phyloP scores from a whole-genome alignment of 108 stramenopile species.

The Fragilariopsis cylindrus region DNA sequence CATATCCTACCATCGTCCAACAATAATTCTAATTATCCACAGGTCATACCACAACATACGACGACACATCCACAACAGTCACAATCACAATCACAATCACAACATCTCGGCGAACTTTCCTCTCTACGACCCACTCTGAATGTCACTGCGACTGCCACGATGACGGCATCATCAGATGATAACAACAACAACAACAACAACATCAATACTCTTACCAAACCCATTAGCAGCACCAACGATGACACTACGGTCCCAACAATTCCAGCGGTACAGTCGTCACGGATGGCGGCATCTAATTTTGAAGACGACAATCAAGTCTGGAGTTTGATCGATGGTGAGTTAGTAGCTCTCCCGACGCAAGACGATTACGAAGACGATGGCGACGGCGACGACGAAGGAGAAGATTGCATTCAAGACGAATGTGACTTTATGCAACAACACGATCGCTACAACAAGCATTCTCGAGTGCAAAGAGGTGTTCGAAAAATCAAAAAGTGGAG shows the following conservation, averaged over 20 bases:
- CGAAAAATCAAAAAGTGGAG: constrained; percentile 35
- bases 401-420: too few species aligned
- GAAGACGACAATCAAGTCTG: constrained; percentile 30
- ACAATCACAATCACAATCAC: too few species aligned
- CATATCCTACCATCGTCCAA: constrained; percentile 11
- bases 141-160: constrained; percentile 1
- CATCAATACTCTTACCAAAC: neutral
- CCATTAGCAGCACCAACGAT: neutral
- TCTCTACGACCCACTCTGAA: too few species aligned
- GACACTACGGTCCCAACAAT: neutral
- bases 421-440: neutral
- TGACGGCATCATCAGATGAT: neutral
- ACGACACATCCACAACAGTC: neutral
- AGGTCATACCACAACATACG: neutral
- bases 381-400: neutral
- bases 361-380: neutral
- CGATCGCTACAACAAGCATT: neutral
- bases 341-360: constrained; percentile 33
- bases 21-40: too few species aligned
- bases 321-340: constrained; percentile 49
- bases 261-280: neutral
- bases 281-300: neutral
- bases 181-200: neutral
- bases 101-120: too few species aligned
- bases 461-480: constrained; percentile 23